Evolutionary conservation across 2,329 filamentous ascomycete species (phyloP).

Genomic region (Neonectria sp.): DNA sequence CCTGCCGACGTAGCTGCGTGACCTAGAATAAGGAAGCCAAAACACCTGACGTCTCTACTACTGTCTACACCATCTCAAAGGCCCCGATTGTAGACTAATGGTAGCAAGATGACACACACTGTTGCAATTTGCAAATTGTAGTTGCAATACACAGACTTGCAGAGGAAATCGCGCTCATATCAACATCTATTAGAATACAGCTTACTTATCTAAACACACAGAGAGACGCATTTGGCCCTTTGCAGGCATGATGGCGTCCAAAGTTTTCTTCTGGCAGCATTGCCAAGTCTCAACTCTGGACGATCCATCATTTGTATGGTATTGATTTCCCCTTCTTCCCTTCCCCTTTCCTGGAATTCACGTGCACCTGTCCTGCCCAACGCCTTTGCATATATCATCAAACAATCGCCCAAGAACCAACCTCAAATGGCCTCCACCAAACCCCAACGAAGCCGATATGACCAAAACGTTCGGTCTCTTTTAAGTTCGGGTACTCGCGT

Average conservation of each 20-base stretch:
- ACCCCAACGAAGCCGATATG: conserved; percentile 19
- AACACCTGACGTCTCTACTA: conserved; percentile 16
- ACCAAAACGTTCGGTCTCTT: conserved; percentile 3
- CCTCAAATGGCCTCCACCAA: conserved; percentile 31
- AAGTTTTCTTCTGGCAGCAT: conserved; percentile 25
- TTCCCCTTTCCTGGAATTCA: conserved; percentile 46
- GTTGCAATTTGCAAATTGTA: neutral
- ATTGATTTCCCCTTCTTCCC: conserved; percentile 43
- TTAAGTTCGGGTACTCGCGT: conserved; percentile 21
- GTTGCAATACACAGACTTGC: neutral
- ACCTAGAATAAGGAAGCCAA: conserved; percentile 1
- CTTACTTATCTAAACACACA: conserved; percentile 53
- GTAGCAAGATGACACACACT: neutral
- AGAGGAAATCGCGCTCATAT: conserved; percentile 32
- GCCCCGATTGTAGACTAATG: neutral
- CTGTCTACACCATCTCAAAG: neutral
- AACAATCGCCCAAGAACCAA: conserved; percentile 41
- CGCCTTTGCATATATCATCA: conserved; percentile 52
- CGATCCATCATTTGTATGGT: conserved; percentile 46
- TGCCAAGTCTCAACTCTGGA: conserved; percentile 30
- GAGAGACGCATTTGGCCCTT: conserved; percentile 39
- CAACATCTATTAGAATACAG: conserved; percentile 62
- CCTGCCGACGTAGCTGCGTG: conserved; percentile 8
- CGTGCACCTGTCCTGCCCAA: conserved; percentile 47
- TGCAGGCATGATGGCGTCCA: conserved; percentile 38